These are phyloP conservation scores for Trichoderma gamsii DNA, from an alignment of 495 filamentous ascomycete genomes.

Conservation along the genomic window DNA sequence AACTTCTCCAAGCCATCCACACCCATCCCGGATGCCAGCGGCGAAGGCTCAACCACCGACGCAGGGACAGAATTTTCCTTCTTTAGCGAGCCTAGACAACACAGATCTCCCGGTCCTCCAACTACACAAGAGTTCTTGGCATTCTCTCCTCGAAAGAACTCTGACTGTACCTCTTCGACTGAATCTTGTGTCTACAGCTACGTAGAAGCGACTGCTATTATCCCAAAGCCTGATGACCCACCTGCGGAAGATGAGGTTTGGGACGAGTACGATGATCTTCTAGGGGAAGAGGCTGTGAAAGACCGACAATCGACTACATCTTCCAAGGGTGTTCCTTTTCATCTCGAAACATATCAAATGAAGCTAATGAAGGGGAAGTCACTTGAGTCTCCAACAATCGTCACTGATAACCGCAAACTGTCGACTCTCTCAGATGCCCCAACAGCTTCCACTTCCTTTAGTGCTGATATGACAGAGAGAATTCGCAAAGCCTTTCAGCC, in stretches of 20 bases:
- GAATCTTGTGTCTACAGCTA: conserved; percentile 52
- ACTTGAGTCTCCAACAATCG: conserved; percentile 37
- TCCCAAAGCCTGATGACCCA: conserved; percentile 51
- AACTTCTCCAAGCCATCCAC: conserved; percentile 24
- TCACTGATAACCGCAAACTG: conserved; percentile 19
- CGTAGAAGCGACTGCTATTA: conserved; percentile 53
- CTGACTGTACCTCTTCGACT: conserved; percentile 55
- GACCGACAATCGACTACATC: conserved; percentile 50
- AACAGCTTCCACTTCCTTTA: conserved; percentile 36
- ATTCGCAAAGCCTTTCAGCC: conserved; percentile 38
- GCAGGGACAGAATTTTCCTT: conserved; percentile 20
- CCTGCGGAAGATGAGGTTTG: conserved; percentile 83
- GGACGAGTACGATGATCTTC: conserved; percentile 88
- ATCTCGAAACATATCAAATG: conserved; percentile 36
- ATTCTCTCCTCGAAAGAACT: conserved; percentile 67
- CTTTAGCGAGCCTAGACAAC: neutral
- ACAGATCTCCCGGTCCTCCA: conserved; percentile 34
- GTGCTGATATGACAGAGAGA: conserved; percentile 42
- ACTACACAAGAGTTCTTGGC: conserved; percentile 54
- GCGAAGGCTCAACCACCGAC: conserved; percentile 23
- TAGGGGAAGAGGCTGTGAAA: conserved; percentile 52
- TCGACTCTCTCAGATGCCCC: conserved; percentile 26
- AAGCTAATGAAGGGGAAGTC: conserved; percentile 28
- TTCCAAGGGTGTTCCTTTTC: conserved; percentile 40
- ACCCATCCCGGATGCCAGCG: conserved; percentile 31